Conservation (phyloP, 305 asterid species). For the Fraxinus ornus region DNA sequence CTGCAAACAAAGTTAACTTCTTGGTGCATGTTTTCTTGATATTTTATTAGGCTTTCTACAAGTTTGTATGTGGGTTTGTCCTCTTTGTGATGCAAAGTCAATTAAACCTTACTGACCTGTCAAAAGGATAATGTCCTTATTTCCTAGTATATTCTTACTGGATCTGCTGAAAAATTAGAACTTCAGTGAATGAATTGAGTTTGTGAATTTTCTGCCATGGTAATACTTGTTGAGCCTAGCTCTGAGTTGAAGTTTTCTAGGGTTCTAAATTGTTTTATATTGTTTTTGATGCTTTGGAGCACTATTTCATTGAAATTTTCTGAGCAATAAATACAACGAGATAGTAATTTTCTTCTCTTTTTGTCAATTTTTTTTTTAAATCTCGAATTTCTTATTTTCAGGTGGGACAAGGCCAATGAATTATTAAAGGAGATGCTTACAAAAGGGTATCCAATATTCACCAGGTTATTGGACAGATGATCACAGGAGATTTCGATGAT, state of each 20-base stretch:
- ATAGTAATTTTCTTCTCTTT: background rate
- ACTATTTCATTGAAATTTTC: conserved; percentile 8
- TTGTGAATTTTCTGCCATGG: conserved; percentile 8
- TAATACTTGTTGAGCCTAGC: background rate
- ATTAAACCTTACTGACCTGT: conserved; percentile 4
- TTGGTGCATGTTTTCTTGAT: background rate
- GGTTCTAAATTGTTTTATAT: background rate
- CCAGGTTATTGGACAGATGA: conserved; percentile 93
- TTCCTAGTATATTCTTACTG: conserved; percentile 11
- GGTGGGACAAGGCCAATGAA: conserved; percentile 72
- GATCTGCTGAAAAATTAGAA: conserved; percentile 13
- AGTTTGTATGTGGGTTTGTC: background rate
- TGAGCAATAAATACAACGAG: background rate
- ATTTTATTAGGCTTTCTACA: background rate
- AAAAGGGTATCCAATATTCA: conserved; percentile 71
- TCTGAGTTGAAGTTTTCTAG: conserved; percentile 10
- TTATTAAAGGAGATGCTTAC: conserved; percentile 75
- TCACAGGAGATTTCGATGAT: conserved; percentile 84
- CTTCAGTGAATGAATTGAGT: conserved; percentile 21
- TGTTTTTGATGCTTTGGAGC: background rate
- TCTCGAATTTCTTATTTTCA: conserved; percentile 36
- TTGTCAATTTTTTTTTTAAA: conserved; percentile 13
- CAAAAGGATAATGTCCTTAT: background rate
- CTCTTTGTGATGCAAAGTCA: background rate
- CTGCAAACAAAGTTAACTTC: background rate